A percentile compares a stretch with the other conserved stretches of the same genome.
Conservation (phyloP, 257 asterid genomes). For the Craterostigma plantagineum region DNA sequence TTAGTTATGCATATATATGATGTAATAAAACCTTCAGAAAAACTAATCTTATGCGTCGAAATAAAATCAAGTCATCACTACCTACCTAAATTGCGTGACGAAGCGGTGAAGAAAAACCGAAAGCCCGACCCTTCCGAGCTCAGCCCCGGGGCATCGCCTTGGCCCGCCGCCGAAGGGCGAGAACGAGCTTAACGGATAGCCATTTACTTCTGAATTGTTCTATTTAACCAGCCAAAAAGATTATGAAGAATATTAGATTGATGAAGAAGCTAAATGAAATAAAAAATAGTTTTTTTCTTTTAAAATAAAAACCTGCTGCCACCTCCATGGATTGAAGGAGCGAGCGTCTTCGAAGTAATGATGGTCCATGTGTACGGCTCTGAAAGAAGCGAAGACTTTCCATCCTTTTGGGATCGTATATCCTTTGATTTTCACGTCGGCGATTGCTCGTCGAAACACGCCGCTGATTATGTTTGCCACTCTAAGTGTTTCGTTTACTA, state of each 20-base stretch:
- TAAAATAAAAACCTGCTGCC: slow-evolving; percentile 33
- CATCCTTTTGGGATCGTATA: slow-evolving; percentile 81
- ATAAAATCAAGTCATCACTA: too few relatives aligned
- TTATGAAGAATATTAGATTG: not conserved
- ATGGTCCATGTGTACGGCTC: slow-evolving; percentile 80
- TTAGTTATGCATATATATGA: too few relatives aligned
- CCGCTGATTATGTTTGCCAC: slow-evolving; percentile 82
- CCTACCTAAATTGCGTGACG: slow-evolving; percentile 73
- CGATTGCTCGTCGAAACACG: slow-evolving; percentile 73
- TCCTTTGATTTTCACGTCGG: slow-evolving; percentile 63
- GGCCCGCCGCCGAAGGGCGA: slow-evolving; percentile 97
- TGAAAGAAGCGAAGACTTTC: slow-evolving; percentile 69
- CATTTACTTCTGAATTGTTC: slow-evolving; percentile 16
- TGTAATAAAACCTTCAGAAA: not conserved
- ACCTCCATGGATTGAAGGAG: slow-evolving; percentile 91
- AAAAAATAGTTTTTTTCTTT: not conserved
- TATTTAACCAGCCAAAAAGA: slow-evolving; percentile 4
- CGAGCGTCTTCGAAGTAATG: slow-evolving; percentile 76
- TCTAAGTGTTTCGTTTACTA: slow-evolving; percentile 82
- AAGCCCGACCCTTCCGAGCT: slow-evolving; percentile 83
- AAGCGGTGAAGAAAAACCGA: slow-evolving; percentile 87
- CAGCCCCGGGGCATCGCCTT: slow-evolving; percentile 94
- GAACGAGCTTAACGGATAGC: slow-evolving; percentile 21
- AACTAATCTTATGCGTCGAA: not conserved
- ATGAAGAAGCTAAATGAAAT: not conserved